Evolutionary conservation across 768 basidiomycete species (phyloP), one percentile per base, ranked within the genome.

Genomic region (Boletus rubroflammeus): DNA sequence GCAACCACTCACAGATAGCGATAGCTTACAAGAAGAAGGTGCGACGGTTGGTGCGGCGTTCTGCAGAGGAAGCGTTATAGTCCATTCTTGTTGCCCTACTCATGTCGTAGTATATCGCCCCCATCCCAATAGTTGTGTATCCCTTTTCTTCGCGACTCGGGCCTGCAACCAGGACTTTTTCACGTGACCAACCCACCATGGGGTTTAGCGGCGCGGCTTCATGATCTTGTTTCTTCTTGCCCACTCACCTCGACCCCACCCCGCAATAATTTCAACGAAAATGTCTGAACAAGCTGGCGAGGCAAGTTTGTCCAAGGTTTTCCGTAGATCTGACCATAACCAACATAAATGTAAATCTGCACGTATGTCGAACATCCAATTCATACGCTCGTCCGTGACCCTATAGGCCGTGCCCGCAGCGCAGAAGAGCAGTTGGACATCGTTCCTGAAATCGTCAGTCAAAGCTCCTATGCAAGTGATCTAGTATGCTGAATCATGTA

Each of bases 1-100:
- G 25, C 46, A 13, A 43, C 25, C 55, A 65, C 54, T 70, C 36
- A 66, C 38, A 2, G 15, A 25, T 15, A 53, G 64, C 36, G 67
- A 32, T 61, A 90, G 93, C 68, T 2, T 99, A 98, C 75, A 90
- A 81, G 83, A 98, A 97, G 88, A 96, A 93, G 74, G 95, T 99
- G 51, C 86, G 94, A 62, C 82, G 91, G 58, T 73, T 98, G 59
- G 96, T 83, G 44, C 81, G 95, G 56, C 78, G 78, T 72, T 89
- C 88, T 62, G 95, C 94, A 11, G 96, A 98, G 68, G 94, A 94
- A 65, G 88, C 85, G 2, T 90, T 80, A 62, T 90, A 93, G 63
- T 89, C 66, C 46, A 25, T 41, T n/a, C 17, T 23, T 28, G 47
- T 38, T 48, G 36, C 36, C 14, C 31, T 36, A 15, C 0, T 39